A percentile compares a stretch with the other conserved stretches of the same genome.
phyloP scores from a whole-genome alignment of 164 flowering plant species.

The Cinnamomum micranthum region DNA sequence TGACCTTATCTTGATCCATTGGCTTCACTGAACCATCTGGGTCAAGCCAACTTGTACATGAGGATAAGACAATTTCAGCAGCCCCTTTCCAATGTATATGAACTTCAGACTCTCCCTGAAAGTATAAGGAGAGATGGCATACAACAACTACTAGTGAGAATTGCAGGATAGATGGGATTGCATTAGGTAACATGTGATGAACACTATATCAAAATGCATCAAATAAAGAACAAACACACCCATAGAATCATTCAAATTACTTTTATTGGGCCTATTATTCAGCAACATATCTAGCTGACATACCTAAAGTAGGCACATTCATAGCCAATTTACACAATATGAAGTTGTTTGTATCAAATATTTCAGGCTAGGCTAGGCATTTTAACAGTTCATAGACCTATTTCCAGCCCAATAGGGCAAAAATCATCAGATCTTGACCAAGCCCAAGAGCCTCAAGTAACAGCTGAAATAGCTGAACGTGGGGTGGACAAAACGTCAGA shows the following conservation, averaged over 20 bases:
- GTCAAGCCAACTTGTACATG: conserved; percentile 62
- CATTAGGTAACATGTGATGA: background rate
- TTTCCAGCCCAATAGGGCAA: background rate
- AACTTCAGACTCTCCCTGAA: conserved; percentile 62
- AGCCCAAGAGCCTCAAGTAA: background rate
- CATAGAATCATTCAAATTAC: too few species aligned
- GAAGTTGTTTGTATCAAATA: too few species aligned
- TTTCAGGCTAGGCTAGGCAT: too few species aligned
- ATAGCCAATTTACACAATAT: too few species aligned
- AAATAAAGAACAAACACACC: too few species aligned
- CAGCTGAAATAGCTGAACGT: too few species aligned
- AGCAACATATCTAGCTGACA: too few species aligned
- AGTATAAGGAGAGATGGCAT: conserved; percentile 1
- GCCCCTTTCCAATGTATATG: conserved; percentile 98
- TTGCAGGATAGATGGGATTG: background rate
- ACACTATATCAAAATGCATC: background rate
- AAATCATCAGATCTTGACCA: background rate
- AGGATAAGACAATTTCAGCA: conserved; percentile 80
- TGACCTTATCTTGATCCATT: conserved; percentile 67
- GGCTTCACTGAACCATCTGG: conserved; percentile 27
- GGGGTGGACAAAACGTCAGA: too few species aligned
- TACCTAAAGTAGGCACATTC: too few species aligned
- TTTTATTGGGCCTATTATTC: too few species aligned
- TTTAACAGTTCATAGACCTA: background rate
- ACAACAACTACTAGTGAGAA: background rate